These are phyloP conservation scores for Onygena corvina DNA, from an alignment of 2,329 filamentous ascomycete genomes.

Conservation along the genomic window DNA sequence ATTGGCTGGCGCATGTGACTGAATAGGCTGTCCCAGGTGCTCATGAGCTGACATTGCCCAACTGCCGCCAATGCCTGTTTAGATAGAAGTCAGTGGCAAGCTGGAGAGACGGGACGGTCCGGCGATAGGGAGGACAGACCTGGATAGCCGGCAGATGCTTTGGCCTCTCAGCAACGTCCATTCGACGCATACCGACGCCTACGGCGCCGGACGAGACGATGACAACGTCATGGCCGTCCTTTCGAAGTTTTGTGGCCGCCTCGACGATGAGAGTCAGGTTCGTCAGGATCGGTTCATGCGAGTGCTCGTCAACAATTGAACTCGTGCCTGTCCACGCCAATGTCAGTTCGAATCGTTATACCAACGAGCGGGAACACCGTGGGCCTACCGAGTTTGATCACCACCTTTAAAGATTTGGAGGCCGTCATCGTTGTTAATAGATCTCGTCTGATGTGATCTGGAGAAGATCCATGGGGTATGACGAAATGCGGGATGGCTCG, in stretches of 20 bases:
- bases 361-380: background rate
- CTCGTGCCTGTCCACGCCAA: constrained; percentile 59
- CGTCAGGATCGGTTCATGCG: constrained; percentile 82
- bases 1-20: constrained; percentile 77
- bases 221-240: constrained; percentile 87
- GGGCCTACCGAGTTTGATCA: constrained; percentile 69
- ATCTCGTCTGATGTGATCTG: background rate
- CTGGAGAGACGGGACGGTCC: too few relatives aligned
- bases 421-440: constrained; percentile 46
- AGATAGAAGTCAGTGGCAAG: constrained; percentile 1
- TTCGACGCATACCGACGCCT: constrained; percentile 78
- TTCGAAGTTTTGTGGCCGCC: constrained; percentile 72
- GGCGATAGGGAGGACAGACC: constrained; percentile 38
- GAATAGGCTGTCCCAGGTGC: constrained; percentile 89
- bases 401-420: constrained; percentile 56
- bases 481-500: constrained; percentile 1
- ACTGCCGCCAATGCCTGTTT: constrained; percentile 83
- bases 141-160: constrained; percentile 85
- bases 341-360: constrained; percentile 12
- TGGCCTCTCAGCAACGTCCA: constrained; percentile 76
- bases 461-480: constrained; percentile 4
- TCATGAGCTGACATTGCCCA: constrained; percentile 88
- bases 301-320: constrained; percentile 96
- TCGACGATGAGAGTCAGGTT: constrained; percentile 88
- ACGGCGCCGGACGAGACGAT: constrained; percentile 96